Percentiles rank a stretch among this genome's conserved stretches.
These are phyloP conservation scores for Mycena leptocephala DNA, from an alignment of 768 basidiomycete species.

Conservation along the genomic window DNA sequence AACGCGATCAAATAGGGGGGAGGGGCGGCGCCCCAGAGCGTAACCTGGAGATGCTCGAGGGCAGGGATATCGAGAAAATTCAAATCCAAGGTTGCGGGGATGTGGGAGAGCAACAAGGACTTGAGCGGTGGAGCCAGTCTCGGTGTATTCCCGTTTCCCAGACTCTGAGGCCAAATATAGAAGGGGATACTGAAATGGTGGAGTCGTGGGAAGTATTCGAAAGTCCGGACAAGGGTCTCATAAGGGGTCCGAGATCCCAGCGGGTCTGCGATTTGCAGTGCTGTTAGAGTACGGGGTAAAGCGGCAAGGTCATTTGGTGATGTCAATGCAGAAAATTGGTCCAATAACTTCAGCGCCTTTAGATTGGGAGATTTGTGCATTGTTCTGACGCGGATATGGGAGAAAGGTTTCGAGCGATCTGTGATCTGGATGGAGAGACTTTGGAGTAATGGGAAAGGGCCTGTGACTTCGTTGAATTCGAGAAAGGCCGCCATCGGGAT, in stretches of 20 bases:
- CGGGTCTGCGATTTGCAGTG: background rate
- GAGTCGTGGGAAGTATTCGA: background rate
- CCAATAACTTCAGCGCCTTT: background rate
- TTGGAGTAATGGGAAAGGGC: conserved; percentile 1
- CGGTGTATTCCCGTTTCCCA: background rate
- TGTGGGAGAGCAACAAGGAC: background rate
- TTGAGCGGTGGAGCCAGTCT: background rate
- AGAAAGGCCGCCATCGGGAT: background rate
- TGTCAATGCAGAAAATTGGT: background rate
- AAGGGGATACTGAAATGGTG: background rate
- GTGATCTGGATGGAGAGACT: background rate
- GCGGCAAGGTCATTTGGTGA: background rate
- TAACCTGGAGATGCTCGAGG: background rate
- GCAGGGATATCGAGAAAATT: background rate
- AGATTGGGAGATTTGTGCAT: background rate
- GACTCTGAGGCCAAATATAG: background rate
- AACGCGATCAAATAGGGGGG: background rate
- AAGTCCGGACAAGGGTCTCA: background rate
- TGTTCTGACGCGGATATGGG: background rate
- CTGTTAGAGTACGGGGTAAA: background rate
- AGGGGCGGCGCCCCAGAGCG: background rate
- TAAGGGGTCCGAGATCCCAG: background rate
- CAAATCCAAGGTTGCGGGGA: background rate
- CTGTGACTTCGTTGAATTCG: background rate
- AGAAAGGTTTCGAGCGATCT: conserved; percentile 21